Evolutionary conservation across 345 rosid species (phyloP).

Genomic region (Arabis hirsuta): DNA sequence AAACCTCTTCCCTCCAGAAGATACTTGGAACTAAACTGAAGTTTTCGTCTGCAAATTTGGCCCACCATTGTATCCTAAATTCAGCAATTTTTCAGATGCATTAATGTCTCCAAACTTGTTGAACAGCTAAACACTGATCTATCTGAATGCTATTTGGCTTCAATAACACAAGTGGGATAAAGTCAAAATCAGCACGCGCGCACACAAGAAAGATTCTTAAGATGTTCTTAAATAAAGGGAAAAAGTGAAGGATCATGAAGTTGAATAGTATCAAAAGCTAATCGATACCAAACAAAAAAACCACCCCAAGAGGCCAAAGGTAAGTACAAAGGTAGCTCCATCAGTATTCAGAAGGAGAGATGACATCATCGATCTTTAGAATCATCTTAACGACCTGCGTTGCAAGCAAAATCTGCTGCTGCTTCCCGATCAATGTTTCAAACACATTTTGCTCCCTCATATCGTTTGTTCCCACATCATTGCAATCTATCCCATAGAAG

Average conservation of each 20-base stretch:
- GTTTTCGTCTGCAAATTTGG: neutral
- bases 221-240: constrained; percentile 19
- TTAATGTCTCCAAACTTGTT: neutral
- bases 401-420: constrained; percentile 96
- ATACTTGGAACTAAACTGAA: neutral
- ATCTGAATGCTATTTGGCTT: neutral
- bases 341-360: constrained; percentile 79
- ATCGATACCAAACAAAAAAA: constrained; percentile 8
- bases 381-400: constrained; percentile 99
- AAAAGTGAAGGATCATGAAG: neutral
- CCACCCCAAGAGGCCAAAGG: neutral
- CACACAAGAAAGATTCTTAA: neutral
- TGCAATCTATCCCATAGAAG: constrained; percentile 86
- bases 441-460: constrained; percentile 91
- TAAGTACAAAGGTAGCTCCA: neutral
- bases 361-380: constrained; percentile 93
- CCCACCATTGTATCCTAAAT: neutral
- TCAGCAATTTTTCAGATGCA: no score
- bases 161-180: neutral
- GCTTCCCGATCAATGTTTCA: constrained; percentile 95
- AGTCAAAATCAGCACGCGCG: neutral
- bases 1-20: no score
- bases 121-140: neutral
- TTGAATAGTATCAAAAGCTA: constrained; percentile 25
- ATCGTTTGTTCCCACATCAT: constrained; percentile 93